phyloP scores from a whole-genome alignment of 2,329 filamentous ascomycete genomes.

The Ascomycota sp. region DNA sequence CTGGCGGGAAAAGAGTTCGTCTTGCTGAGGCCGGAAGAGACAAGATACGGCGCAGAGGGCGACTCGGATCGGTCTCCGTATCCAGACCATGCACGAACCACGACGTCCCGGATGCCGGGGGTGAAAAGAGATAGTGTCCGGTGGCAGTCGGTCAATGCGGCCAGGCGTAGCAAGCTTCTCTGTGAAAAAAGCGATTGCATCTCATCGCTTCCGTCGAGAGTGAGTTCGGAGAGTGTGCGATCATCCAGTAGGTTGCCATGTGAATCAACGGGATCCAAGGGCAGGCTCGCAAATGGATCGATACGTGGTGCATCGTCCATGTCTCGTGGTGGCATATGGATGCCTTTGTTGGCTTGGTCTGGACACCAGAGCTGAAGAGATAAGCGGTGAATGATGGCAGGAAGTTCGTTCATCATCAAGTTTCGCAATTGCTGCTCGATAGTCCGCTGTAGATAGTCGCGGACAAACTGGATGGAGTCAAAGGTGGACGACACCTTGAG shows the following conservation, averaged over 20 bases:
- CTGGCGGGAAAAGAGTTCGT: slow-evolving; percentile 38
- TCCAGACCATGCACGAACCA: slow-evolving; percentile 82
- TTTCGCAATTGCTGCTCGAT: slow-evolving; percentile 85
- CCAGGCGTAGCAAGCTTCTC: slow-evolving; percentile 71
- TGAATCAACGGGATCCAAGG: slow-evolving; percentile 60
- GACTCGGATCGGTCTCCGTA: slow-evolving; percentile 47
- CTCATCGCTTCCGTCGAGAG: slow-evolving; percentile 58
- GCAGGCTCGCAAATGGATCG: slow-evolving; percentile 63
- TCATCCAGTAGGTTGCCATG: slow-evolving; percentile 57
- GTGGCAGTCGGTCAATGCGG: slow-evolving; percentile 67
- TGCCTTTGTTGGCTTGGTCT: slow-evolving; percentile 39
- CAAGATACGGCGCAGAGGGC: slow-evolving; percentile 19
- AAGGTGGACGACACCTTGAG: slow-evolving; percentile 97
- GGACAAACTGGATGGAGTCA: slow-evolving; percentile 94
- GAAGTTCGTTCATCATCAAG: slow-evolving; percentile 92
- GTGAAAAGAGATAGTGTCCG: slow-evolving; percentile 80
- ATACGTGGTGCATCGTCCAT: slow-evolving; percentile 34
- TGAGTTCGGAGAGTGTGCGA: slow-evolving; percentile 51
- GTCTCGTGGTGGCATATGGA: slow-evolving; percentile 23
- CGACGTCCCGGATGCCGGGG: slow-evolving; percentile 67
- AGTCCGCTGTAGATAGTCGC: slow-evolving; percentile 86
- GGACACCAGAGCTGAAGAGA: slow-evolving; percentile 78
- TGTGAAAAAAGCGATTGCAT: slow-evolving; percentile 82
- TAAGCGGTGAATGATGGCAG: slow-evolving; percentile 82
- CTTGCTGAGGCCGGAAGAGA: slow-evolving; percentile 33